A percentile compares a stretch with the other conserved stretches of the same genome.
Evolutionary conservation across 2,329 filamentous ascomycete genomes (phyloP).

Genomic region (Paramyrothecium roridum): DNA sequence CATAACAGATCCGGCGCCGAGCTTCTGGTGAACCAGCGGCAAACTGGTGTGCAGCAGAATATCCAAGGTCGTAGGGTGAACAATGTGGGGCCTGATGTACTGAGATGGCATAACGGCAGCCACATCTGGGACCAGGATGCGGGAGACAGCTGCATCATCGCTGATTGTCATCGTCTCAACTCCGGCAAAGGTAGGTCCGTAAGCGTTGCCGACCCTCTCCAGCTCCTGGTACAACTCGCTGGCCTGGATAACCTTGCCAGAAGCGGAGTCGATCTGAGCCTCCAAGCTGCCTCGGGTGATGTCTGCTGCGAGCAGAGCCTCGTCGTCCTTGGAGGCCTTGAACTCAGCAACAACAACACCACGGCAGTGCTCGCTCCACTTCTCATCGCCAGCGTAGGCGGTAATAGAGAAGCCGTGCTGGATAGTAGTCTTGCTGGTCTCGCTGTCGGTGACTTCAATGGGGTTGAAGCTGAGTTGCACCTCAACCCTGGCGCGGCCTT

Average conservation of each 20-base stretch:
- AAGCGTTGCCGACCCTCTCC: not conserved
- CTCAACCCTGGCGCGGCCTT: constrained; percentile 6
- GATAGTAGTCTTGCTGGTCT: not conserved
- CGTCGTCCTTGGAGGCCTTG: constrained; percentile 6
- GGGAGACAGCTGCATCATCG: constrained; percentile 2
- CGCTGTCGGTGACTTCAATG: not conserved
- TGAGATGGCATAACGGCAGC: constrained; percentile 21
- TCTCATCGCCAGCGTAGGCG: constrained; percentile 6
- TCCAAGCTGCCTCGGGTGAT: not conserved
- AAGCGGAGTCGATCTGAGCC: not conserved
- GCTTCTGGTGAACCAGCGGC: constrained; percentile 2
- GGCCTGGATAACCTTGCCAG: not conserved
- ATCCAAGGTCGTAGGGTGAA: constrained; percentile 31
- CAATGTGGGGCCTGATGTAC: constrained; percentile 21
- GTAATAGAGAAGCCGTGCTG: constrained; percentile 9
- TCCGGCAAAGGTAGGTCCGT: not conserved
- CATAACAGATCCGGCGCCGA: constrained; percentile 1
- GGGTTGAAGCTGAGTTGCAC: constrained; percentile 5
- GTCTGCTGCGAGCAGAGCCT: not conserved
- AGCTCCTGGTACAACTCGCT: not conserved
- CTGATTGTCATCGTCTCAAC: not conserved
- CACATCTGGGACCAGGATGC: constrained; percentile 9
- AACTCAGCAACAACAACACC: constrained; percentile 12
- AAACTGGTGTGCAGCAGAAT: constrained; percentile 14
- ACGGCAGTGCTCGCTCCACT: constrained; percentile 14